Conservation (phyloP, 2,329 filamentous ascomycete species). For the Aspergillus candidus region DNA sequence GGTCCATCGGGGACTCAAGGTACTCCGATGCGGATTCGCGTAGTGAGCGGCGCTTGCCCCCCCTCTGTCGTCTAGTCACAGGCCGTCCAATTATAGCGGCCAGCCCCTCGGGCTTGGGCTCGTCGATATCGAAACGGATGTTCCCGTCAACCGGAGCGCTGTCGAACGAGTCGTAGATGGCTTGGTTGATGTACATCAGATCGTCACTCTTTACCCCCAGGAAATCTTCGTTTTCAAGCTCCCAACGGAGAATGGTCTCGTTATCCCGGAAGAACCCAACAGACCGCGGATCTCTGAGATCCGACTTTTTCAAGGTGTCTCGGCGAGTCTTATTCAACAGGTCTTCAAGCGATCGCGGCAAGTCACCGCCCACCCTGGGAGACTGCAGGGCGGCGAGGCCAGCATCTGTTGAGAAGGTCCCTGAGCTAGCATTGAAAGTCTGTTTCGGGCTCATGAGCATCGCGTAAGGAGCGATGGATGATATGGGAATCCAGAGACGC, state of each 20-base stretch:
- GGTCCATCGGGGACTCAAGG: neutral
- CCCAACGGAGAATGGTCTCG: constrained; percentile 34
- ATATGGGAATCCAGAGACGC: constrained; percentile 19
- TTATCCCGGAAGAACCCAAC: constrained; percentile 25
- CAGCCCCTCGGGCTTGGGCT: constrained; percentile 6
- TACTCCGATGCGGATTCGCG: neutral
- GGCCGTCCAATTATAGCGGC: no score
- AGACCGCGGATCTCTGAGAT: constrained; percentile 18
- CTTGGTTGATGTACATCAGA: constrained; percentile 35
- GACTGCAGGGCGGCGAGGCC: constrained; percentile 13
- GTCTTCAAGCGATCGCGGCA: constrained; percentile 28
- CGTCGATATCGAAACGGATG: constrained; percentile 28
- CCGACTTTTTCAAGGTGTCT: constrained; percentile 11
- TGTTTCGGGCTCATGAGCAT: constrained; percentile 37
- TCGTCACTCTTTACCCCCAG: constrained; percentile 19
- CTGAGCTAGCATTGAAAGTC: constrained; percentile 34
- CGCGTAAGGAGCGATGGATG: constrained; percentile 22
- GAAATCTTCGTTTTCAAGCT: constrained; percentile 27
- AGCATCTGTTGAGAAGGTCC: constrained; percentile 44
- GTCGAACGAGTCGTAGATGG: constrained; percentile 26
- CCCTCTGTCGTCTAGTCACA: neutral
- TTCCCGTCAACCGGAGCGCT: constrained; percentile 25
- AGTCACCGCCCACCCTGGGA: neutral
- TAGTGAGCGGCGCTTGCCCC: neutral
- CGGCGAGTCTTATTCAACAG: constrained; percentile 19